Evolutionary conservation across 2,329 filamentous ascomycete species (phyloP).

Genomic region (Fusarium miscanthi): DNA sequence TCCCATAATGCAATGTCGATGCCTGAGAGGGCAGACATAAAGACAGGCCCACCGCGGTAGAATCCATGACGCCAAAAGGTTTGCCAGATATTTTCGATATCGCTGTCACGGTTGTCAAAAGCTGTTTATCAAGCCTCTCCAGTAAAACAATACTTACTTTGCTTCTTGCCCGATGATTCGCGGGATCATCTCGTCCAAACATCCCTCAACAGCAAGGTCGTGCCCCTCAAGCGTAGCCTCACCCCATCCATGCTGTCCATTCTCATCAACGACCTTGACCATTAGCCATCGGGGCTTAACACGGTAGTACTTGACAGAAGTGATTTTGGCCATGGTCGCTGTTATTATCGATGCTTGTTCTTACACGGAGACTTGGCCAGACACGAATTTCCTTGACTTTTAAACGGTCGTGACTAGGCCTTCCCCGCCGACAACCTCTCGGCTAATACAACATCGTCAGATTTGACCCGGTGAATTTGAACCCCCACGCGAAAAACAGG

Average conservation of each 20-base stretch:
- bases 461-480: not conserved
- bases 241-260: constrained; percentile 75
- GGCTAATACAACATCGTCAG: not conserved
- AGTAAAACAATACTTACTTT: constrained; percentile 60
- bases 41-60: constrained; percentile 81
- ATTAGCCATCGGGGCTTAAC: constrained; percentile 82
- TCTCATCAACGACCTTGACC: constrained; percentile 78
- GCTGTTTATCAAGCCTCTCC: accelerated
- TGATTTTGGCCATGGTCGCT: constrained; percentile 48
- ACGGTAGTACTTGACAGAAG: constrained; percentile 75
- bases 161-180: constrained; percentile 75
- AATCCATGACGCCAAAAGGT: constrained; percentile 76
- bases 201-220: constrained; percentile 78
- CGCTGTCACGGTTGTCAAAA: constrained; percentile 54
- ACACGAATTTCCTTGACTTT: not conserved
- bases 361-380: no score
- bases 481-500: constrained; percentile 13
- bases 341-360: no score
- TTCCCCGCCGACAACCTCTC: not conserved
- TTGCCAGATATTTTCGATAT: constrained; percentile 87
- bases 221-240: constrained; percentile 81
- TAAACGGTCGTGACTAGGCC: not conserved
- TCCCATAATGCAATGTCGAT: constrained; percentile 87
- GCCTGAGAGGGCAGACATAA: constrained; percentile 82
- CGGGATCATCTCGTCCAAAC: constrained; percentile 72